A percentile compares a stretch with the other conserved stretches of the same genome.
Evolutionary conservation across 345 rosid species (phyloP).

Genomic region (Odontarrhena argentea): DNA sequence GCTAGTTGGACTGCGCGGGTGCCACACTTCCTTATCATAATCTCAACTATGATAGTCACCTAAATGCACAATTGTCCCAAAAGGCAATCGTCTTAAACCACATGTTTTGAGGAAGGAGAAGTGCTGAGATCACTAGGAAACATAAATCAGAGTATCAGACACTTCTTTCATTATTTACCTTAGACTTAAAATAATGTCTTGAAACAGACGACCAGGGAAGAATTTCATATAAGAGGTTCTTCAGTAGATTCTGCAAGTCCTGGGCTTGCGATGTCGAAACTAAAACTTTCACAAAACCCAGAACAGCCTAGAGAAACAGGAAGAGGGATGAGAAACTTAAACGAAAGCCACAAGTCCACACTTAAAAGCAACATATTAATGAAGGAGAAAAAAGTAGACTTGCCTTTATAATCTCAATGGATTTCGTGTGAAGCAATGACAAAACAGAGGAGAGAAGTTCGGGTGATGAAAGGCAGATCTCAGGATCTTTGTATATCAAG

Average conservation of each 20-base stretch:
- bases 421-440: slow-evolving; percentile 81
- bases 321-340: slow-evolving; percentile 27
- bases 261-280: slow-evolving; percentile 68
- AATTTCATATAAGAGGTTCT: slow-evolving; percentile 57
- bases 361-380: slow-evolving; percentile 7
- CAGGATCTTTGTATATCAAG: slow-evolving; percentile 66
- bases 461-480: slow-evolving; percentile 58
- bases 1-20: slow-evolving; percentile 60
- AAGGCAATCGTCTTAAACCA: slow-evolving; percentile 20
- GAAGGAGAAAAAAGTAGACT: slow-evolving; percentile 21
- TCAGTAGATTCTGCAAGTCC: slow-evolving; percentile 64
- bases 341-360: slow-evolving; percentile 6
- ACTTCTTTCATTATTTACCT: slow-evolving; percentile 47
- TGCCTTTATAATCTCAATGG: slow-evolving; percentile 81
- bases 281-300: slow-evolving; percentile 86
- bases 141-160: slow-evolving; percentile 1
- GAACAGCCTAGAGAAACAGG: slow-evolving; percentile 60
- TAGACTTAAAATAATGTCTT: slow-evolving; percentile 82
- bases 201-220: slow-evolving; percentile 86
- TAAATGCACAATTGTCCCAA: slow-evolving; percentile 30
- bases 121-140: slow-evolving; percentile 3
- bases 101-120: slow-evolving; percentile 17
- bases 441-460: slow-evolving; percentile 74
- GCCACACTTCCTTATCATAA: slow-evolving; percentile 83
- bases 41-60: slow-evolving; percentile 90